Conservation (phyloP, 257 asterid genomes). For the Solanum arcanum region DNA sequence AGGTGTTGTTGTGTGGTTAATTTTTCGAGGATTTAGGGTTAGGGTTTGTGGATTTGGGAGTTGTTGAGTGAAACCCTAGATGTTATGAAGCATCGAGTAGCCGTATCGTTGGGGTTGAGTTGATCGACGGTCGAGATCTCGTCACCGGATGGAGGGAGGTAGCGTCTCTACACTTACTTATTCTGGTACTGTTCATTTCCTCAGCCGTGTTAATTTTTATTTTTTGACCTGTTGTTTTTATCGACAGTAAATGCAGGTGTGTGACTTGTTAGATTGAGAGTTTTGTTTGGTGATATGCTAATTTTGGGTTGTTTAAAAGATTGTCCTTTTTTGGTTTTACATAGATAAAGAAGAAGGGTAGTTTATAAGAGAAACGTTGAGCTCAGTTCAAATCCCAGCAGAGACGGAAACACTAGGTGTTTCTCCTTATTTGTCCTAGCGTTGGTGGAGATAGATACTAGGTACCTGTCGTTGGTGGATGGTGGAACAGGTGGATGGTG, state of each 20-base stretch:
- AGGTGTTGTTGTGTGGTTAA: background rate
- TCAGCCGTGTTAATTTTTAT: background rate
- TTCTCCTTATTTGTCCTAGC: background rate
- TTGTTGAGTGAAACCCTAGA: conserved; percentile 6
- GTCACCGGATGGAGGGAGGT: conserved; percentile 99
- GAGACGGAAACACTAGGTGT: background rate
- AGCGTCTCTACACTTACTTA: conserved; percentile 74
- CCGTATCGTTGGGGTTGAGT: conserved; percentile 39
- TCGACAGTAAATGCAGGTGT: background rate
- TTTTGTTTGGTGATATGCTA: background rate
- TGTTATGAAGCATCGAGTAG: conserved; percentile 38
- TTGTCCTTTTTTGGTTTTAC: background rate
- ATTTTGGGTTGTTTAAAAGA: background rate
- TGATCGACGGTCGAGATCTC: conserved; percentile 67
- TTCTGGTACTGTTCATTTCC: conserved; percentile 91
- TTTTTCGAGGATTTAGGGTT: conserved; percentile 13
- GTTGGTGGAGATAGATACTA: background rate
- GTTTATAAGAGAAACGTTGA: background rate
- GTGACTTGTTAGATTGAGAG: background rate
- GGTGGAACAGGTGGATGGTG: background rate
- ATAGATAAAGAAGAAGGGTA: background rate
- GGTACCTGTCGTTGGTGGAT: background rate
- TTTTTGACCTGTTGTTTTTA: background rate
- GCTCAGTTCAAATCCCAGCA: background rate
- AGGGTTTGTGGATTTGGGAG: background rate